Percentiles rank a stretch among this genome's conserved stretches.
Conservation (phyloP, 202 grass and related monocot genomes). For the Bolboschoenoplectus hybrid region DNA sequence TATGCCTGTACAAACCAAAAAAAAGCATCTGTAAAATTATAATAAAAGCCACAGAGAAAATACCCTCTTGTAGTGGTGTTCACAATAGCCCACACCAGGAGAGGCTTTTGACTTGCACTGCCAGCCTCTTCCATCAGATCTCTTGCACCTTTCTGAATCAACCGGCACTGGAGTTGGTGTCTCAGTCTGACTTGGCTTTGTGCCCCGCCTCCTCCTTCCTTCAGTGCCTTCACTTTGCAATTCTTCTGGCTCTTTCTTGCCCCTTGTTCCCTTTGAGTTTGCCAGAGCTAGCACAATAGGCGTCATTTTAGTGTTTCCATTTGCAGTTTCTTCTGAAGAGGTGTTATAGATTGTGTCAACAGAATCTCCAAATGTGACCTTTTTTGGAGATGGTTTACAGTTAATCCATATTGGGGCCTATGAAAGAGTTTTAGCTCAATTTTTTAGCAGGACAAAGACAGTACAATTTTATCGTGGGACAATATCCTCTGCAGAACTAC, state of each 20-base stretch:
- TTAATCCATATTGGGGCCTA: neutral
- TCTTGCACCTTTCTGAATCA: constrained; percentile 39
- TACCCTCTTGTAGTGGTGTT: constrained; percentile 71
- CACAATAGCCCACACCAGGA: constrained; percentile 71
- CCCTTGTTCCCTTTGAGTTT: constrained; percentile 20
- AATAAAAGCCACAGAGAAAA: neutral
- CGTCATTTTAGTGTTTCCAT: constrained; percentile 34
- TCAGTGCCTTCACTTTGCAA: constrained; percentile 28
- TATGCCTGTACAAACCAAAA: neutral
- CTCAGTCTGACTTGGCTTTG: constrained; percentile 21
- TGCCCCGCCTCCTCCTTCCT: neutral
- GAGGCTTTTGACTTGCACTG: constrained; percentile 58
- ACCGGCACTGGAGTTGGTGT: constrained; percentile 20
- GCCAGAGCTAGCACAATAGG: constrained; percentile 34
- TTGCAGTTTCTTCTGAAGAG: constrained; percentile 29
- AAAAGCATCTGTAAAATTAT: neutral
- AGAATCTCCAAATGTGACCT: neutral
- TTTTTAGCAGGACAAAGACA: neutral
- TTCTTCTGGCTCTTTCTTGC: constrained; percentile 33
- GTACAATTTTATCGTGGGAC: neutral
- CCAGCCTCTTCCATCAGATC: constrained; percentile 75
- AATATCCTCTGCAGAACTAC: neutral
- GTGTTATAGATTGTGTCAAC: constrained; percentile 8
- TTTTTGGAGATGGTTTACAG: neutral
- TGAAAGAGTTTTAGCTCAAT: neutral